Evolutionary conservation across 495 filamentous ascomycete genomes (phyloP).

Genomic region (Podospora sp.): DNA sequence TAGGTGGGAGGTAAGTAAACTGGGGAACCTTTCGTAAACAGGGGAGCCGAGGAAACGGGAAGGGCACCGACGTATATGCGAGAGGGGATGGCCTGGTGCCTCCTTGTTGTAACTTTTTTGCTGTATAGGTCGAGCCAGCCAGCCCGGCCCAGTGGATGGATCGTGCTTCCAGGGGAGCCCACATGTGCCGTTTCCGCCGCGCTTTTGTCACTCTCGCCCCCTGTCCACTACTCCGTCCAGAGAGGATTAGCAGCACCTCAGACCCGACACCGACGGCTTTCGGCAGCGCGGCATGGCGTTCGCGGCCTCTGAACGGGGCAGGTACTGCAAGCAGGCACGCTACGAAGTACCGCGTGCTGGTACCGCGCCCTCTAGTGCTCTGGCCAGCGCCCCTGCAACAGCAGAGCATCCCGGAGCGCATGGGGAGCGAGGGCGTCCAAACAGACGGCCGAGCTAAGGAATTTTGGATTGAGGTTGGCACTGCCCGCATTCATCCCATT

Average conservation of each 20-base stretch:
- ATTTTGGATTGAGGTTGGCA: conserved; percentile 20
- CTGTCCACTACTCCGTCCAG: conserved; percentile 12
- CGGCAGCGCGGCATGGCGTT: conserved; percentile 42
- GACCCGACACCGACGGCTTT: conserved; percentile 30
- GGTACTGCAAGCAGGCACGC: neutral
- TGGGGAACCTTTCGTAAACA: conserved; percentile 9
- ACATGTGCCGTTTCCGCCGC: conserved; percentile 30
- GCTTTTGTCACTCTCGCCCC: conserved; percentile 20
- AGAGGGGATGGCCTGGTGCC: conserved; percentile 3
- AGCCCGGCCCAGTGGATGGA: conserved; percentile 34
- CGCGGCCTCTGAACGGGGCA: conserved; percentile 18
- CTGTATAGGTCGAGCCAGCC: conserved; percentile 9
- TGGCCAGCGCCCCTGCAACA: conserved; percentile 8
- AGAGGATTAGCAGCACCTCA: neutral
- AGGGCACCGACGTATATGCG: conserved; percentile 25
- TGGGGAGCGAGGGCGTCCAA: conserved; percentile 13
- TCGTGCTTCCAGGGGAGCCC: conserved; percentile 28
- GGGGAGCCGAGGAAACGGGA: conserved; percentile 32
- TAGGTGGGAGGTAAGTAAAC: conserved; percentile 9
- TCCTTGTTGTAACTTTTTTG: conserved; percentile 6
- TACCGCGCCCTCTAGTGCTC: neutral
- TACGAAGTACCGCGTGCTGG: neutral
- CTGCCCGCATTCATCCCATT: conserved; percentile 25
- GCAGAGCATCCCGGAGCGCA: conserved; percentile 17
- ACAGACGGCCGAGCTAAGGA: conserved; percentile 21